Percentiles rank a stretch among this genome's conserved stretches.
These are phyloP conservation scores for Neocallimastix lanati DNA, from an alignment of 192 early-diverging fungal genomes.

Conservation along the genomic window DNA sequence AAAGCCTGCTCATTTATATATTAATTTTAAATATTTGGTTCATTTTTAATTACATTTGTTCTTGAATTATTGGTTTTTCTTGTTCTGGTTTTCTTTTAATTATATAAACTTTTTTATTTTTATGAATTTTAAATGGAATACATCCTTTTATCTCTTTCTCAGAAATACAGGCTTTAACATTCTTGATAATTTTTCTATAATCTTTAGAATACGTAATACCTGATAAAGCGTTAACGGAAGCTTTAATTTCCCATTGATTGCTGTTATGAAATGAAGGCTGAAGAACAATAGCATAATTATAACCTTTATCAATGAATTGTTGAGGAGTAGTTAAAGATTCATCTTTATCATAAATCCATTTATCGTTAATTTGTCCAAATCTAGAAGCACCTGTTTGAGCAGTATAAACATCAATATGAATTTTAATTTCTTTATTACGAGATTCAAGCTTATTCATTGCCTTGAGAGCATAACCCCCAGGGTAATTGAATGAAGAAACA, in stretches of 20 bases:
- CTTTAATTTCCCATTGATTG: not conserved
- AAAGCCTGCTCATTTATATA: too few species aligned
- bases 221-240: not conserved
- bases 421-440: not conserved
- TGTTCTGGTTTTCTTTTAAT: not conserved
- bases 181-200: not conserved
- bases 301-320: not conserved
- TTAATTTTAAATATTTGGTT: too few species aligned
- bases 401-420: slow-evolving; percentile 54
- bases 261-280: not conserved
- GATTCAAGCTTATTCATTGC: slow-evolving; percentile 30
- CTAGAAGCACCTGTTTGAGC: slow-evolving; percentile 72
- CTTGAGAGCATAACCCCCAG: slow-evolving; percentile 62
- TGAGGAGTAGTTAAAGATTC: not conserved
- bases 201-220: not conserved
- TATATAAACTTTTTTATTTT: not conserved
- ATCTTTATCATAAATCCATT: not conserved
- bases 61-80: too few species aligned
- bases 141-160: not conserved
- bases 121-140: not conserved
- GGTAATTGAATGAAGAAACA: slow-evolving; percentile 67
- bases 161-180: not conserved
- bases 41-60: too few species aligned
- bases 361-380: slow-evolving; percentile 39
- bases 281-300: not conserved